These are phyloP conservation scores for Saccharomycopsis malanga DNA, from an alignment of 805 yeast species.

Conservation along the genomic window DNA sequence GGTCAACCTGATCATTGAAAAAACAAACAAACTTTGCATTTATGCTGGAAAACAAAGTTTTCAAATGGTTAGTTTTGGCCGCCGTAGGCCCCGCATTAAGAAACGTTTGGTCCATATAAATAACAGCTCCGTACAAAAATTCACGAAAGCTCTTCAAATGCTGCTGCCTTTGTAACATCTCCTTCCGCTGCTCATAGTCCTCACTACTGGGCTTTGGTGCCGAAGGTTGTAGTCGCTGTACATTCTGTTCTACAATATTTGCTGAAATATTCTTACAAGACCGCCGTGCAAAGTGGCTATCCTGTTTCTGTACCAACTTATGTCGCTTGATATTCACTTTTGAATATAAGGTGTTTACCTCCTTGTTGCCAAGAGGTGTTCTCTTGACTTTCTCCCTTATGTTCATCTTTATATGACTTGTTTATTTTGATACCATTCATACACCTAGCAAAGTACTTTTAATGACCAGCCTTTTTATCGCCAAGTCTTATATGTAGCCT, in stretches of 20 bases:
- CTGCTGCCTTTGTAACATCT: neutral
- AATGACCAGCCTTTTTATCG: no score
- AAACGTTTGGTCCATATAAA: conserved; percentile 7
- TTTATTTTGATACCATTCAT: no score
- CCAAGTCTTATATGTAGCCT: no score
- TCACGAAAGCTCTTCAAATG: neutral
- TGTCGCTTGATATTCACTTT: neutral
- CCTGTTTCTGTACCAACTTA: neutral
- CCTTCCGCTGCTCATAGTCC: neutral
- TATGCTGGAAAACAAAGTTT: neutral
- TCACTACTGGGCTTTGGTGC: neutral
- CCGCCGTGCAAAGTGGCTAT: no score
- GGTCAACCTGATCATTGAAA: conserved; percentile 14
- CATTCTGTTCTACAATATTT: neutral
- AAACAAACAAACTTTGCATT: conserved; percentile 9
- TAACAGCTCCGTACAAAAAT: neutral
- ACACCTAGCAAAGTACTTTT: no score
- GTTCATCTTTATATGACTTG: neutral
- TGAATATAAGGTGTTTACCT: neutral
- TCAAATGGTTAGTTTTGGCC: neutral
- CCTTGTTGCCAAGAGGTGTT: neutral
- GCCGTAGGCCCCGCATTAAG: neutral
- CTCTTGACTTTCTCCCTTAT: neutral
- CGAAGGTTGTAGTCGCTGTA: neutral
- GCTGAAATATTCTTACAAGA: no score